Percentiles rank a stretch among this genome's conserved stretches.
phyloP scores from a whole-genome alignment of 2,329 filamentous ascomycete species.

The Bisporella sp. region DNA sequence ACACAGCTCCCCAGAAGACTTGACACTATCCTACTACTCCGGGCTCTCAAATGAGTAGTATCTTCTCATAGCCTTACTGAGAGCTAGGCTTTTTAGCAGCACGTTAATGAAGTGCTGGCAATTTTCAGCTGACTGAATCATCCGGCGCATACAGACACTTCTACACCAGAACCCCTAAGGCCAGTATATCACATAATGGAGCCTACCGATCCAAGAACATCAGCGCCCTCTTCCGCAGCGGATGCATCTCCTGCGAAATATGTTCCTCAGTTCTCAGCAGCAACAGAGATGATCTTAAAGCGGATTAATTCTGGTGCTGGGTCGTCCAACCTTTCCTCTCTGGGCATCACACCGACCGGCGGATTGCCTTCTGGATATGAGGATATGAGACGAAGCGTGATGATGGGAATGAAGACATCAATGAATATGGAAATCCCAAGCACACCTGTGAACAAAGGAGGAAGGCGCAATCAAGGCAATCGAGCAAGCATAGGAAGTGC shows the following conservation, averaged over 20 bases:
- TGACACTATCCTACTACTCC: too few relatives aligned
- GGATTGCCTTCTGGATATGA: slow-evolving; percentile 26
- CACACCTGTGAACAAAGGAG: slow-evolving; percentile 15
- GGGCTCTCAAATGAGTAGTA: too few relatives aligned
- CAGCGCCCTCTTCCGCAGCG: slow-evolving; percentile 6
- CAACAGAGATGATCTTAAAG: slow-evolving; percentile 30
- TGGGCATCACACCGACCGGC: slow-evolving; percentile 17
- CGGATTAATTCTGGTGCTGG: slow-evolving; percentile 24
- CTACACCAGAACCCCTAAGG: too few relatives aligned
- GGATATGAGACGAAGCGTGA: slow-evolving; percentile 27
- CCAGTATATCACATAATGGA: slow-evolving; percentile 15
- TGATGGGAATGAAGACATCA: slow-evolving; percentile 29
- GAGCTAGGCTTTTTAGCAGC: too few relatives aligned
- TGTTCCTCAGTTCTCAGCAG: slow-evolving; percentile 28
- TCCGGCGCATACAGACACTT: too few relatives aligned
- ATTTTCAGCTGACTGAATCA: too few relatives aligned
- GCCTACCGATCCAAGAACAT: slow-evolving; percentile 13
- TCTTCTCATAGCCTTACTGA: too few relatives aligned
- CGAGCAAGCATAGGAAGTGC: slow-evolving; percentile 1
- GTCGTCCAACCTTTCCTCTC: slow-evolving; percentile 16
- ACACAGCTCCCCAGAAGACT: too few relatives aligned
- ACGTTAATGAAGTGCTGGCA: too few relatives aligned
- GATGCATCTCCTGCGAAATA: slow-evolving; percentile 24
- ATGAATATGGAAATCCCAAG: slow-evolving; percentile 27
- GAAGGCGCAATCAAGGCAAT: slow-evolving; percentile 1